A percentile compares a stretch with the other conserved stretches of the same genome.
phyloP scores from a whole-genome alignment of 2,329 filamentous ascomycete species.

The Colletotrichum sp. region DNA sequence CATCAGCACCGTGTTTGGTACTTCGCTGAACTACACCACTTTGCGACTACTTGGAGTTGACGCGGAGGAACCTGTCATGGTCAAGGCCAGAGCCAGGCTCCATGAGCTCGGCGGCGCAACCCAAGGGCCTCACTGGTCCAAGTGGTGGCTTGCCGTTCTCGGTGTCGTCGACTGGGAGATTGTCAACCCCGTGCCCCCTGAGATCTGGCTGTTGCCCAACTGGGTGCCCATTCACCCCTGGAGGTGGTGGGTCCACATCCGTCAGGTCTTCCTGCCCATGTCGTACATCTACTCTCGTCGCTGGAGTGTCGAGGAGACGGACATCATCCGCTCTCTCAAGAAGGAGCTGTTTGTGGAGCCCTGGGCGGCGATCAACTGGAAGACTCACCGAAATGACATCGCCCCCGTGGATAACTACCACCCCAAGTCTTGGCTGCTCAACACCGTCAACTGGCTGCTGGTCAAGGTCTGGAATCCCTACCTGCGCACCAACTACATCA shows the following conservation, averaged over 20 bases:
- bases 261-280: conserved; percentile 96
- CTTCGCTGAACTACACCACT: conserved; percentile 82
- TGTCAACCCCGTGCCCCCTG: conserved; percentile 92
- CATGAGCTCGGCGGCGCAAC: conserved; percentile 87
- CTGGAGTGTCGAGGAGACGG: conserved; percentile 79
- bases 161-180: conserved; percentile 88
- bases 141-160: conserved; percentile 89
- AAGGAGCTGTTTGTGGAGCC: conserved; percentile 84
- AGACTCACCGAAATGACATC: conserved; percentile 81
- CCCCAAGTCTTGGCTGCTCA: conserved; percentile 86
- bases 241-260: conserved; percentile 98
- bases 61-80: conserved; percentile 83
- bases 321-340: conserved; percentile 73
- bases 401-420: conserved; percentile 85
- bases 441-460: conserved; percentile 77
- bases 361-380: conserved; percentile 80
- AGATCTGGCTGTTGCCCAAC: conserved; percentile 91
- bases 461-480: conserved; percentile 83
- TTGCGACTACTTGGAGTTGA: conserved; percentile 83
- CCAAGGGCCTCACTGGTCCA: conserved; percentile 92
- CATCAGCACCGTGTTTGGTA: conserved; percentile 91
- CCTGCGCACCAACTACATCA: conserved; percentile 69
- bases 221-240: conserved; percentile 90
- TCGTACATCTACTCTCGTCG: conserved; percentile 85
- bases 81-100: conserved; percentile 81